These are phyloP conservation scores for Calonectria hongkongensis DNA, from an alignment of 2,329 filamentous ascomycete genomes.

Conservation along the genomic window DNA sequence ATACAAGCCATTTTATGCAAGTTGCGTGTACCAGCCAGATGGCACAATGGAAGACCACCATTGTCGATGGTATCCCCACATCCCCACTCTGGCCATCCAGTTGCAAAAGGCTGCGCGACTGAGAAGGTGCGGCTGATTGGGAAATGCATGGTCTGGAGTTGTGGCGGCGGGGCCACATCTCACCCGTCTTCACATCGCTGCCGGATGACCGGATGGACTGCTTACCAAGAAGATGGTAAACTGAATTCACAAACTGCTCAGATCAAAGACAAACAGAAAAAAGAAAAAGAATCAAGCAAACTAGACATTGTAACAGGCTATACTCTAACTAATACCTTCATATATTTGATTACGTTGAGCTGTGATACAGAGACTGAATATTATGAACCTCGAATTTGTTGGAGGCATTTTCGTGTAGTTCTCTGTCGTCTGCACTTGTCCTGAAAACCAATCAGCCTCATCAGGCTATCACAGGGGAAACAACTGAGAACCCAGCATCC, in stretches of 20 bases:
- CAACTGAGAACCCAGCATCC: not conserved
- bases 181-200: conserved; percentile 2
- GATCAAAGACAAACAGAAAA: not conserved
- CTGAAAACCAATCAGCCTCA: not conserved
- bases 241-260: not conserved
- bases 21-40: no score
- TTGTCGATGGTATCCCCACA: not conserved
- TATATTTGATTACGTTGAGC: no score
- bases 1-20: no score
- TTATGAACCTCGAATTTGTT: no score
- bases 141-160: not conserved
- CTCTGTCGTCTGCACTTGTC: not conserved
- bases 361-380: no score
- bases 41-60: not conserved
- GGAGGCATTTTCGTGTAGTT: not conserved
- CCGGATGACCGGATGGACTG: not conserved
- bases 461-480: not conserved
- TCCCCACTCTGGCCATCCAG: not conserved
- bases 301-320: no score
- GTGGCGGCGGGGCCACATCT: conserved; percentile 15
- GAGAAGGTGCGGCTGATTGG: not conserved
- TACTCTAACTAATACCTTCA: not conserved
- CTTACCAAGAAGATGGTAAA: not conserved
- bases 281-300: not conserved
- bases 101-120: not conserved